These are phyloP conservation scores for Suillus luteus DNA, from an alignment of 768 basidiomycete species.

Conservation along the genomic window DNA sequence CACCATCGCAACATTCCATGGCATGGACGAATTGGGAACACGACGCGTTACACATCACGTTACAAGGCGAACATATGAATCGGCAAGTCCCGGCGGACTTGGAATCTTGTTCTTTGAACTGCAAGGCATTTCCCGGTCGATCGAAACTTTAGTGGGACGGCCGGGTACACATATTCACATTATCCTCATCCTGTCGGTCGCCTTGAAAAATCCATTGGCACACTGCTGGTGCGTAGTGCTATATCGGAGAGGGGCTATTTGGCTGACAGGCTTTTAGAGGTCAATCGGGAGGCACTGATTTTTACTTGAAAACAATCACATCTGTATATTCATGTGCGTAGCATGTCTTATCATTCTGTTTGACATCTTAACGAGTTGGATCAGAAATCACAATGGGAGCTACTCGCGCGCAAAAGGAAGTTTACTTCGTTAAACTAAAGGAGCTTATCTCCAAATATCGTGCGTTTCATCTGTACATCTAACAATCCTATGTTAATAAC, in stretches of 20 bases:
- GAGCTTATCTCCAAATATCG: conserved; percentile 88
- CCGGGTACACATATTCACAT: conserved; percentile 15
- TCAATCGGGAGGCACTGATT: conserved; percentile 89
- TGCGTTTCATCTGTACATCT: conserved; percentile 44
- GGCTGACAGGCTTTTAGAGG: conserved; percentile 53
- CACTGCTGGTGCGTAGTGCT: conserved; percentile 53
- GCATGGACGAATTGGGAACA: conserved; percentile 33
- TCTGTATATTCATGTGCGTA: conserved; percentile 32
- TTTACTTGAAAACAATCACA: conserved; percentile 22
- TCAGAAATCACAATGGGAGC: conserved; percentile 76
- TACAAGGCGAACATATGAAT: neutral
- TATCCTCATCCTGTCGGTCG: conserved; percentile 40
- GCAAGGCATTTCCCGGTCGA: conserved; percentile 24
- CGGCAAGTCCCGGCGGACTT: conserved; percentile 26
- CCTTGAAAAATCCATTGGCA: conserved; percentile 98
- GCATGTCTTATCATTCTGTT: conserved; percentile 1
- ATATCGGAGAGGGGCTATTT: neutral
- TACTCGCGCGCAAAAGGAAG: conserved; percentile 83
- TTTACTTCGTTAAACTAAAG: conserved; percentile 93
- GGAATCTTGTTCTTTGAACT: conserved; percentile 35
- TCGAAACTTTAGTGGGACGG: conserved; percentile 26
- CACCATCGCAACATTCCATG: conserved; percentile 86
- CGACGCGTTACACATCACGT: conserved; percentile 10
- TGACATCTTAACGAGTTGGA: conserved; percentile 4
- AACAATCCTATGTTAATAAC: conserved; percentile 8